phyloP scores from a whole-genome alignment of 441 rosid species.

The Arabidopsis lyrata region DNA sequence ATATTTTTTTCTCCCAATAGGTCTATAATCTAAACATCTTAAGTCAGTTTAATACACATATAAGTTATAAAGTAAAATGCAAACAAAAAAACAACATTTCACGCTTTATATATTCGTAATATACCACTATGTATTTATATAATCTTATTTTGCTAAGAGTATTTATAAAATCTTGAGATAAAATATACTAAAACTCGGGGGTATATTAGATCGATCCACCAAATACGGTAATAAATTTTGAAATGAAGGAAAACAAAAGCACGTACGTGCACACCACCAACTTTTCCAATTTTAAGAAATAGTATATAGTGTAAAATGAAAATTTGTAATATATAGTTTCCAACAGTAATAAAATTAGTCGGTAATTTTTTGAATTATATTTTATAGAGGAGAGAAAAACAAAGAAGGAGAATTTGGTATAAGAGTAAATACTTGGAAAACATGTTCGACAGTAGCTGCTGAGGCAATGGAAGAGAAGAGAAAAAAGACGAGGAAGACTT shows the following conservation, averaged over 20 bases:
- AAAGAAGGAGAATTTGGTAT: not conserved
- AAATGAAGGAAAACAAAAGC: not conserved
- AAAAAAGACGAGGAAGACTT: slow-evolving; percentile 31
- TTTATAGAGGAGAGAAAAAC: not conserved
- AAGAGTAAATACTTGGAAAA: slow-evolving; percentile 54
- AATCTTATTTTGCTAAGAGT: too few species aligned
- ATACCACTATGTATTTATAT: not conserved
- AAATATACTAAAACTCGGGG: not conserved
- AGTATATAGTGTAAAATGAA: not conserved
- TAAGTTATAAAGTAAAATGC: too few species aligned
- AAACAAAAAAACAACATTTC: too few species aligned
- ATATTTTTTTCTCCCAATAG: too few species aligned
- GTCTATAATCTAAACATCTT: too few species aligned
- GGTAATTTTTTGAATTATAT: not conserved
- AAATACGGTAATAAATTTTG: not conserved
- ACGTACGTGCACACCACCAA: not conserved
- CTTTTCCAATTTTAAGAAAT: not conserved
- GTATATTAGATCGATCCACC: not conserved
- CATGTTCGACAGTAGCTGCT: slow-evolving; percentile 65
- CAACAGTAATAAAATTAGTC: not conserved
- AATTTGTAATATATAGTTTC: not conserved
- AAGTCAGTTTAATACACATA: too few species aligned
- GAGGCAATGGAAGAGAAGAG: slow-evolving; percentile 55
- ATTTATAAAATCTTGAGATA: not conserved
- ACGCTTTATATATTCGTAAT: not conserved